Evolutionary conservation across 169 alveolate genomes (phyloP), one percentile per base, ranked within the genome.

Genomic region (Eimeria brunetti): DNA sequence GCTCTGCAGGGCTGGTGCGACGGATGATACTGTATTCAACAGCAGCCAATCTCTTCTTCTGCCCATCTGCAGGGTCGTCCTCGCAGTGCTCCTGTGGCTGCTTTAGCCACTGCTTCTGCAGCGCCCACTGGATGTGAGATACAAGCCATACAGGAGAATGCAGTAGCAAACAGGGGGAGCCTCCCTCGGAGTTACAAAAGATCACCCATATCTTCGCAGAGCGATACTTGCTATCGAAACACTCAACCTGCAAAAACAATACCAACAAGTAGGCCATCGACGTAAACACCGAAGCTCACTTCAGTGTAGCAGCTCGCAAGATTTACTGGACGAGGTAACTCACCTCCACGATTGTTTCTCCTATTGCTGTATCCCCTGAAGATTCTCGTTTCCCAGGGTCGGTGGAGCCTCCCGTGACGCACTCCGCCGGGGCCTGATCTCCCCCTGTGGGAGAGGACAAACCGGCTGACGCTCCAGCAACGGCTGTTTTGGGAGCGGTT

Each of bases 121-220:
- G 58, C 41, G 85, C 53, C 85, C 85, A 88, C 85, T 62, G 73
- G 69, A 51, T 22, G 71, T 88, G 69, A 2, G 95, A 92, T 46
- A 92, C 92, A 33, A 92, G 58, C 95, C 95, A 92, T 83, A 62
- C 80, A 18, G 95, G 92, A 18, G 95, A 51, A 60, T 92, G 95
- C 53, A 92, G 78, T 36, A 92, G 95, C 86, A 92, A 86, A 18
- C 78, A 80, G 44, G 95, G 95, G 49, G 91, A 46, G 58, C 91
- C 80, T 33, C 91, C 91, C 24, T 51, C 62, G 51, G 80, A 58
- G 44, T 85, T 78, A 60, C 91, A 85, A 22, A 85, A 85, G 91
- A 85, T 60, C n/a, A 85, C 41, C 91, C 91, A 85, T 30, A 85
- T 27, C 67, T 85, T 85, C 62, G 78, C 75, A 8, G 67, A 46